These are phyloP conservation scores for Pistacia atlantica DNA, from an alignment of 345 rosid genomes.

Conservation along the genomic window DNA sequence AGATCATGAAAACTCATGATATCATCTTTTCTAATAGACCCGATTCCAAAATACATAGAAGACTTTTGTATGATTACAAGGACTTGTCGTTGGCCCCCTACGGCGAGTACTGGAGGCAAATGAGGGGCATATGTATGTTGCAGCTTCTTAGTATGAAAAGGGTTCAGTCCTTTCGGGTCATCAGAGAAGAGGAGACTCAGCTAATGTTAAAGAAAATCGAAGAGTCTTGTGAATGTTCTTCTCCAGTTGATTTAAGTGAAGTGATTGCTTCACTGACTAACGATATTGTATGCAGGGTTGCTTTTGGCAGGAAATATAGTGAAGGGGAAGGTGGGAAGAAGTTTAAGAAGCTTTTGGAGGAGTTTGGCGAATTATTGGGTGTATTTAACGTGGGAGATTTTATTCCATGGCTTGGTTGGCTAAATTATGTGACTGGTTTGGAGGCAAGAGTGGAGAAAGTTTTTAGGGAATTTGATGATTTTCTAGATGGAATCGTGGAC, in stretches of 20 bases:
- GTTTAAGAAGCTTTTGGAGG: neutral
- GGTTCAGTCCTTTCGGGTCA: neutral
- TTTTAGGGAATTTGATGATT: slow-evolving; percentile 28
- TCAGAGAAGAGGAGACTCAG: neutral
- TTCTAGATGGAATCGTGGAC: slow-evolving; percentile 32
- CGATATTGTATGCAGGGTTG: neutral
- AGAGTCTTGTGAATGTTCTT: too few relatives aligned
- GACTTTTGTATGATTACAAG: neutral
- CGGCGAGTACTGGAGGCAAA: slow-evolving; percentile 19
- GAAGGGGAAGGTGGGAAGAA: neutral
- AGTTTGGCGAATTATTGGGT: neutral
- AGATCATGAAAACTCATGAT: neutral
- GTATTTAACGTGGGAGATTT: neutral
- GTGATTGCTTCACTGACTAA: neutral
- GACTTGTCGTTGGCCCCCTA: neutral
- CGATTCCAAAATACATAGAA: neutral
- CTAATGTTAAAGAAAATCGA: too few relatives aligned
- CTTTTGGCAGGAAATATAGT: slow-evolving; percentile 6
- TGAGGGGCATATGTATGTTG: neutral
- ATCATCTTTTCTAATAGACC: neutral
- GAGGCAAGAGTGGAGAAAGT: slow-evolving; percentile 24
- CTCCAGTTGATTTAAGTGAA: neutral
- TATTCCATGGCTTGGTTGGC: slow-evolving; percentile 45
- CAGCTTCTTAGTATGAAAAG: slow-evolving; percentile 11
- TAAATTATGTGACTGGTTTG: slow-evolving; percentile 35